Percentiles rank a stretch among this genome's conserved stretches.
Conservation (phyloP, 345 rosid genomes). For the Sisymbrium irio region DNA sequence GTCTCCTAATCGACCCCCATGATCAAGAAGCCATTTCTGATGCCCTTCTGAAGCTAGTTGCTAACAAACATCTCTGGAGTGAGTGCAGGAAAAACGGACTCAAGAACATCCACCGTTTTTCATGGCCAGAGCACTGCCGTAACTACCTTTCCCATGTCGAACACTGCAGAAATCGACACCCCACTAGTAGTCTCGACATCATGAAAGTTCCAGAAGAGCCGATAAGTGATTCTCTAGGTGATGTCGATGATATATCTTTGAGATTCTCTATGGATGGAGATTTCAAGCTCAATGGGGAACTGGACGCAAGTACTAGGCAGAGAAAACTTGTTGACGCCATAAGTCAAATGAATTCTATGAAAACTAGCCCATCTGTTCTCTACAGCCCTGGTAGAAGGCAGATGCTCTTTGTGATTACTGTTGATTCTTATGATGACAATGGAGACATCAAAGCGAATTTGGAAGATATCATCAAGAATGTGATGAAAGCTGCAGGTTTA, state of each 20-base stretch:
- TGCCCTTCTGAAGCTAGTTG: constrained; percentile 86
- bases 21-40: constrained; percentile 83
- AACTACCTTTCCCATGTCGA: constrained; percentile 80
- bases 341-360: constrained; percentile 49
- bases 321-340: constrained; percentile 68
- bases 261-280: constrained; percentile 81
- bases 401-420: constrained; percentile 68
- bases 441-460: constrained; percentile 47
- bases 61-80: constrained; percentile 86
- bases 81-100: constrained; percentile 89
- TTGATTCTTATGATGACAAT: constrained; percentile 53
- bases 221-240: constrained; percentile 80
- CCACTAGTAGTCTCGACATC: constrained; percentile 65
- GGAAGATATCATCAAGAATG: constrained; percentile 55
- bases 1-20: constrained; percentile 93
- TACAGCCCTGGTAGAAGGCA: constrained; percentile 73
- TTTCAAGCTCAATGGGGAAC: constrained; percentile 60
- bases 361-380: constrained; percentile 39
- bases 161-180: constrained; percentile 77
- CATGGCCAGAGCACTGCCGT: constrained; percentile 98
- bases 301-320: constrained; percentile 62
- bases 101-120: constrained; percentile 90
- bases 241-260: constrained; percentile 76
- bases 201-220: constrained; percentile 73
- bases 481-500: constrained; percentile 59